Evolutionary conservation across 306 rosid genomes (phyloP).

Genomic region (Corylus avellana): DNA sequence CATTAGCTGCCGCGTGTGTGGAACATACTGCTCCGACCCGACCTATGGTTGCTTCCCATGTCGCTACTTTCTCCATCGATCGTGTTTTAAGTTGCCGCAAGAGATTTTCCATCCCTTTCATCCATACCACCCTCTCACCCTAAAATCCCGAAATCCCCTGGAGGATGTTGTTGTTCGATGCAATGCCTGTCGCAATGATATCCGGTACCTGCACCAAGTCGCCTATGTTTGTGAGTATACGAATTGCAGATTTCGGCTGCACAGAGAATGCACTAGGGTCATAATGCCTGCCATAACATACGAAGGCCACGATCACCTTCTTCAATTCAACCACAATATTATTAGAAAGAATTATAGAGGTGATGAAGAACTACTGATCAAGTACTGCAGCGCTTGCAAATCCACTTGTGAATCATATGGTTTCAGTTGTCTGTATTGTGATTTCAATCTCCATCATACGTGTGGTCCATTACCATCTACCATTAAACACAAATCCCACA

Average conservation of each 20-base stretch:
- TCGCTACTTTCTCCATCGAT: background rate
- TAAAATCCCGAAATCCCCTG: too few species aligned
- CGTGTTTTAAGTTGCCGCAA: background rate
- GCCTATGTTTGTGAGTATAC: background rate
- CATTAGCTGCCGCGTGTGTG: background rate
- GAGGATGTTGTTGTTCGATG: background rate
- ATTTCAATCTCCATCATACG: background rate
- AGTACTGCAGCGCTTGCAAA: too few species aligned
- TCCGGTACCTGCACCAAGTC: background rate
- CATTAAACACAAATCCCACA: background rate
- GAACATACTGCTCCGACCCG: background rate
- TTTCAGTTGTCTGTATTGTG: background rate
- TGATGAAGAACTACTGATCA: too few species aligned
- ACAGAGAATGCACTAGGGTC: too few species aligned
- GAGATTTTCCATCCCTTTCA: too few species aligned
- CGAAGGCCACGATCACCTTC: too few species aligned
- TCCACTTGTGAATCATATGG: too few species aligned
- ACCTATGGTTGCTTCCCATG: background rate
- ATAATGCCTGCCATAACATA: too few species aligned
- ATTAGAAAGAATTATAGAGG: too few species aligned
- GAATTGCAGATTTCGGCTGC: background rate
- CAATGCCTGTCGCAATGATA: background rate
- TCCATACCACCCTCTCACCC: too few species aligned
- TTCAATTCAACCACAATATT: too few species aligned
- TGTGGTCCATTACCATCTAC: conserved; percentile 17